These are phyloP conservation scores for Marchantia paleacea DNA, from an alignment of 225 moss, liverwort and hornwort genomes.

Conservation along the genomic window DNA sequence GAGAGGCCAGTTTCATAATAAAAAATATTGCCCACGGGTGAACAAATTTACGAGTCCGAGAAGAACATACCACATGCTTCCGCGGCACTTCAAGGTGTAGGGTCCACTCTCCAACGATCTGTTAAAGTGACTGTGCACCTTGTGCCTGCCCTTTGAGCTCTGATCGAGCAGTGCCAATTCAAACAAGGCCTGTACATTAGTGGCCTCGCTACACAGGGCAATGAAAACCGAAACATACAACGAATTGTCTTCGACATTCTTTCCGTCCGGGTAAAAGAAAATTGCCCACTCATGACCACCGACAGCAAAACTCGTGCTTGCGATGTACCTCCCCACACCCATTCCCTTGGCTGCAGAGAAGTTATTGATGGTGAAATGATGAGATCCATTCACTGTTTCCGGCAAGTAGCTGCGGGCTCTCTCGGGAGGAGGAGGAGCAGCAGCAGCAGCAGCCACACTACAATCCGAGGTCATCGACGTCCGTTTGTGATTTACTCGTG, in stretches of 20 bases:
- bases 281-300: constrained; percentile 99
- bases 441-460: too few relatives aligned
- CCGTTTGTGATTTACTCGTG: too few relatives aligned
- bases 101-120: constrained; percentile 92
- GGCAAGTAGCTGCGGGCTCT: constrained; percentile 86
- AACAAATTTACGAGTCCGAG: neutral
- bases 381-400: constrained; percentile 96
- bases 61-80: constrained; percentile 79
- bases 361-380: constrained; percentile 92
- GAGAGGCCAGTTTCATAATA: neutral
- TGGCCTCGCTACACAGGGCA: constrained; percentile 91
- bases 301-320: constrained; percentile 86
- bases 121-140: constrained; percentile 99
- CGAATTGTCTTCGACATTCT: constrained; percentile 96
- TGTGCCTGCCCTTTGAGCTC: constrained; percentile 90
- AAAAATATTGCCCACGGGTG: too few relatives aligned
- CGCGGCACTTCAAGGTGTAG: constrained; percentile 92
- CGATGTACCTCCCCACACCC: constrained; percentile 98
- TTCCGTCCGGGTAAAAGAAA: constrained; percentile 97
- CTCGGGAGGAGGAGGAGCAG: too few relatives aligned
- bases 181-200: constrained; percentile 91
- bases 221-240: constrained; percentile 94
- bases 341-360: constrained; percentile 96
- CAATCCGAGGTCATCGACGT: too few relatives aligned
- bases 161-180: constrained; percentile 97